Evolutionary conservation across 768 basidiomycete genomes (phyloP).

Genomic region (Mrakia hoshinonis): DNA sequence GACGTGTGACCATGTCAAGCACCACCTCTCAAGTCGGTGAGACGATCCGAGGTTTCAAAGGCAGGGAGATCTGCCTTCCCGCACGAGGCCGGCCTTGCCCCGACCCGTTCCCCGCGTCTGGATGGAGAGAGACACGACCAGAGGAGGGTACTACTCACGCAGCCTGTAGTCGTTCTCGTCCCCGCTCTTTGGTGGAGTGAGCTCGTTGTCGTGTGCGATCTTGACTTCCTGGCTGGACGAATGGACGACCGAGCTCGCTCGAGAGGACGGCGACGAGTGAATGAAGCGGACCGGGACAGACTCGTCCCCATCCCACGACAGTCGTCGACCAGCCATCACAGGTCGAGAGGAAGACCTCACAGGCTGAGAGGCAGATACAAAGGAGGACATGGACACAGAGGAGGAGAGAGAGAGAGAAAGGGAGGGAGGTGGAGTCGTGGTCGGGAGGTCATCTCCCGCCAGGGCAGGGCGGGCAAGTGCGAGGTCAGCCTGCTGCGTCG

Average conservation of each 20-base stretch:
- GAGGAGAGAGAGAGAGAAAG: background rate
- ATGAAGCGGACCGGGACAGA: background rate
- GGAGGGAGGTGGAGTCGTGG: background rate
- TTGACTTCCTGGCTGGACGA: background rate
- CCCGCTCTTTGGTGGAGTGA: slow-evolving; percentile 1
- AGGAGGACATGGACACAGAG: background rate
- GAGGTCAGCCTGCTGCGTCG: background rate
- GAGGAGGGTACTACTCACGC: background rate
- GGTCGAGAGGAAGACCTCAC: too few species aligned
- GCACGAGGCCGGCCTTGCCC: background rate
- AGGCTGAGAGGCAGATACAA: background rate
- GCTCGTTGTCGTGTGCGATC: background rate
- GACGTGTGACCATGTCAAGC: too few species aligned
- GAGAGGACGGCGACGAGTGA: background rate
- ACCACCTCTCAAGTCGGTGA: too few species aligned
- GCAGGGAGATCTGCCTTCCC: too few species aligned
- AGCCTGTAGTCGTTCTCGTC: background rate
- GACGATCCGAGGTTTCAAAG: too few species aligned
- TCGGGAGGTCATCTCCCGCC: background rate
- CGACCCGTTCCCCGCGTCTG: background rate
- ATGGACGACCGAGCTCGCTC: background rate
- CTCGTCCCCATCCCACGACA: too few species aligned
- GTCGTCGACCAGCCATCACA: too few species aligned
- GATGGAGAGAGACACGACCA: background rate
- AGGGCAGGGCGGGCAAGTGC: too few species aligned